Evolutionary conservation across 352 stramenopile genomes (phyloP).

Genomic region (Pythium dissimile): DNA sequence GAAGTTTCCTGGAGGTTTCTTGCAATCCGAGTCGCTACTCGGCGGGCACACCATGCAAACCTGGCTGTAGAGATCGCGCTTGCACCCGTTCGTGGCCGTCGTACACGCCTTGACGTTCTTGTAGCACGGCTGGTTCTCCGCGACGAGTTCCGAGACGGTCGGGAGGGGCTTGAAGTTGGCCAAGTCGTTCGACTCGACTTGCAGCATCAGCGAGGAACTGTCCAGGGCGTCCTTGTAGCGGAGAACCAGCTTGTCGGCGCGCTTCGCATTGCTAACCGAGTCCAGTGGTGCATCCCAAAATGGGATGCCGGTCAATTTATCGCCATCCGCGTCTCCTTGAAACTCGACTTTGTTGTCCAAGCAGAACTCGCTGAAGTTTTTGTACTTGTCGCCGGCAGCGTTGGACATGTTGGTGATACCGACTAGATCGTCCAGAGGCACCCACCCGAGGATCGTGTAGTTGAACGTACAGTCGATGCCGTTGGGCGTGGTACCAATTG

Average conservation of each 20-base stretch:
- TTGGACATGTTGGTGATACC: slow-evolving; percentile 34
- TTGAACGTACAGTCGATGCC: slow-evolving; percentile 33
- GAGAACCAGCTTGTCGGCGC: too few species aligned
- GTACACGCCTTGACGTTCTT: slow-evolving; percentile 22
- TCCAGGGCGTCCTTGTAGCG: too few species aligned
- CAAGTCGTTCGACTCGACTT: not conserved
- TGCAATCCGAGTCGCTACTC: slow-evolving; percentile 22
- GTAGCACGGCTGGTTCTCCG: slow-evolving; percentile 29
- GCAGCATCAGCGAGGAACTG: too few species aligned
- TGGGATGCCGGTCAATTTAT: too few species aligned
- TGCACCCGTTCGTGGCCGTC: slow-evolving; percentile 17
- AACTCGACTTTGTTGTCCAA: slow-evolving; percentile 25
- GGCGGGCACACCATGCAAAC: slow-evolving; percentile 22
- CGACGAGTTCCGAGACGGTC: slow-evolving; percentile 3
- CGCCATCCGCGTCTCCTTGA: slow-evolving; percentile 13
- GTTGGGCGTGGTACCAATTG: slow-evolving; percentile 21
- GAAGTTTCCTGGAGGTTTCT: not conserved
- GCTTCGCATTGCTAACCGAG: too few species aligned
- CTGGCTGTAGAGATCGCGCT: slow-evolving; percentile 21
- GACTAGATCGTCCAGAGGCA: slow-evolving; percentile 34
- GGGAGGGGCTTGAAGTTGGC: slow-evolving; percentile 7
- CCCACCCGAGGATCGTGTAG: slow-evolving; percentile 30
- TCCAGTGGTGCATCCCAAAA: too few species aligned
- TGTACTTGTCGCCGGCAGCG: slow-evolving; percentile 11
- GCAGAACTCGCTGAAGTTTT: slow-evolving; percentile 30